phyloP scores from a whole-genome alignment of 148 eudicot species.

The Cornus florida region DNA sequence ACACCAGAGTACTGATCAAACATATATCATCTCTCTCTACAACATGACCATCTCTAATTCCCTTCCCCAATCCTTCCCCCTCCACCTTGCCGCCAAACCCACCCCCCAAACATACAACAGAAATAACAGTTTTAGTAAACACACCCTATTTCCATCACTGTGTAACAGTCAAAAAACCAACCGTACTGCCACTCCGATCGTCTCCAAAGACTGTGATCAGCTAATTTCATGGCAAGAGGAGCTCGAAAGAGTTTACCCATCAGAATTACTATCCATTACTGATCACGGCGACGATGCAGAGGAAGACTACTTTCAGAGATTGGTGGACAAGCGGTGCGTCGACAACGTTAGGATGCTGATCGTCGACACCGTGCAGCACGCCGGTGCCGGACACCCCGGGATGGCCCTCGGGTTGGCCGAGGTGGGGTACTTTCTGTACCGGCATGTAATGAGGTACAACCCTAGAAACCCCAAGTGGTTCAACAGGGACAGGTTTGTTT shows the following conservation, averaged over 20 bases:
- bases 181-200: not conserved
- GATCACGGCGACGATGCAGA: too few relatives aligned
- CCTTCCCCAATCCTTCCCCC: not conserved
- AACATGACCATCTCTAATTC: conserved; percentile 14
- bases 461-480: conserved; percentile 23
- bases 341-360: conserved; percentile 28
- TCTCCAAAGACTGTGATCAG: not conserved
- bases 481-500: conserved; percentile 27
- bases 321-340: conserved; percentile 20
- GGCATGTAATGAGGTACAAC: conserved; percentile 25
- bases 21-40: not conserved
- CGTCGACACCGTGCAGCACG: conserved; percentile 21
- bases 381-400: conserved; percentile 26
- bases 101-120: conserved; percentile 1
- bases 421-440: conserved; percentile 21
- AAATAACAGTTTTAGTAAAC: not conserved
- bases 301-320: conserved; percentile 14
- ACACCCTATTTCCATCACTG: not conserved
- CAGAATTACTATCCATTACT: not conserved
- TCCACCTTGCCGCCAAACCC: not conserved
- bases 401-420: conserved; percentile 26
- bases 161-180: not conserved
- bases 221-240: conserved; percentile 19
- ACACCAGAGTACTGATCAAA: too few relatives aligned
- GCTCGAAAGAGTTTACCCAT: conserved; percentile 14